A percentile compares a stretch with the other conserved stretches of the same genome.
Conservation (phyloP, 164 flowering plant species). For the Cinnamomum chago region DNA sequence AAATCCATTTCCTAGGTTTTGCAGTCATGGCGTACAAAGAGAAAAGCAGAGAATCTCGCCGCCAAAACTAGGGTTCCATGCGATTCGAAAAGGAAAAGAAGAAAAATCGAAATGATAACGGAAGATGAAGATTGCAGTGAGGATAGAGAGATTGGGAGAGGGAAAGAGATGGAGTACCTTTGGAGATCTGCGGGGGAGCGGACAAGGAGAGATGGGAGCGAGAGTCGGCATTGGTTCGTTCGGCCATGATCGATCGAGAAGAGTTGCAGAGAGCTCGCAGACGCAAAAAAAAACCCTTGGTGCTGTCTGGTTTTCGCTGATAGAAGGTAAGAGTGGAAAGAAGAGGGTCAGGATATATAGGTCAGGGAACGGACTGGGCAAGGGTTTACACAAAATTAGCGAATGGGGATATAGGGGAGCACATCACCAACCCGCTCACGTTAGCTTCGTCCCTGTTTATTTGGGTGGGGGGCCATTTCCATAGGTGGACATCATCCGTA, state of each 20-base stretch:
- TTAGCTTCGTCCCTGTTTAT: too few species aligned
- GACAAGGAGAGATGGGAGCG: slow-evolving; percentile 29
- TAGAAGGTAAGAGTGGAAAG: too few species aligned
- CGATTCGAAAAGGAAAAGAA: too few species aligned
- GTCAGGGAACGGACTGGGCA: too few species aligned
- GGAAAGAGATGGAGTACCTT: slow-evolving; percentile 29
- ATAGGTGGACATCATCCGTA: too few species aligned
- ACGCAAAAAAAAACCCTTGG: background rate
- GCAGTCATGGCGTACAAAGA: background rate
- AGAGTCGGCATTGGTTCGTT: slow-evolving; percentile 23
- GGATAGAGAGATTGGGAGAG: background rate
- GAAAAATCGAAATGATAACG: background rate
- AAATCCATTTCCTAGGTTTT: background rate
- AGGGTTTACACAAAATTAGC: too few species aligned
- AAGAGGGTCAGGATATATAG: too few species aligned
- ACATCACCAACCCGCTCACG: too few species aligned
- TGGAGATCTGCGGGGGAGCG: slow-evolving; percentile 49
- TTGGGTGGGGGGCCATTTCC: too few species aligned
- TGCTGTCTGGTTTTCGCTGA: too few species aligned
- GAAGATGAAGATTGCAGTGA: background rate
- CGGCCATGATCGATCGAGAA: slow-evolving; percentile 27
- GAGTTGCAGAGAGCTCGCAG: slow-evolving; percentile 1
- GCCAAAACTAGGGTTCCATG: background rate
- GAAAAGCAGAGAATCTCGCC: background rate
- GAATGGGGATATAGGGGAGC: too few species aligned